A percentile compares a stretch with the other conserved stretches of the same genome.
Conservation (phyloP, 805 yeast genomes). For the Millerozyma acaciae region DNA sequence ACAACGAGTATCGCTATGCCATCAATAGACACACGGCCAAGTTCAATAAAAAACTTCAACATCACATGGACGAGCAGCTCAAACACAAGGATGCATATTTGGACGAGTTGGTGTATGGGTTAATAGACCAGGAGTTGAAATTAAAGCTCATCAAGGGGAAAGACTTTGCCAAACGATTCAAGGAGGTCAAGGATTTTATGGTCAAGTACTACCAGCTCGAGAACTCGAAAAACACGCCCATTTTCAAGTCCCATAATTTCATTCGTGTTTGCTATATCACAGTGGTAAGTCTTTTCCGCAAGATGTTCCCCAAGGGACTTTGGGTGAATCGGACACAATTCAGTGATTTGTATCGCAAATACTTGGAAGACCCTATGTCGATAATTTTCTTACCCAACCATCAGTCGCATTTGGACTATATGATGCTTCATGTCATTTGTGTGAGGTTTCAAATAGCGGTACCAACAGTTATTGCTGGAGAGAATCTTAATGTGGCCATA, state of each 20-base stretch:
- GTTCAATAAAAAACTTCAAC: constrained; percentile 24
- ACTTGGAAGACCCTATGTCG: constrained; percentile 39
- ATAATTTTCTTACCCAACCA: constrained; percentile 56
- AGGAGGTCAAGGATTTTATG: constrained; percentile 37
- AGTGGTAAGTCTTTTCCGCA: constrained; percentile 26
- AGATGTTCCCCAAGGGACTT: constrained; percentile 42
- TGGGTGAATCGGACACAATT: constrained; percentile 35
- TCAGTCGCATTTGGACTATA: constrained; percentile 60
- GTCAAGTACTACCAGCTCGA: constrained; percentile 31
- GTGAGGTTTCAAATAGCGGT: constrained; percentile 50
- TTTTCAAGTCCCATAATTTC: constrained; percentile 21
- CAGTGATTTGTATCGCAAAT: constrained; percentile 24
- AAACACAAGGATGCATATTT: constrained; percentile 29
- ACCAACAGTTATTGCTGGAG: constrained; percentile 64
- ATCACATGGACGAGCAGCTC: constrained; percentile 31
- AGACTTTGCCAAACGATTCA: constrained; percentile 29
- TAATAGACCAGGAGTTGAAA: constrained; percentile 35
- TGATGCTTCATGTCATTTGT: constrained; percentile 51
- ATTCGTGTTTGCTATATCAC: constrained; percentile 36
- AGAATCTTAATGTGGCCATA: constrained; percentile 56
- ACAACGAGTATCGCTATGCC: constrained; percentile 32
- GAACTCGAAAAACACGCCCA: constrained; percentile 36
- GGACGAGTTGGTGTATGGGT: constrained; percentile 31
- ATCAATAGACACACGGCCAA: constrained; percentile 27
- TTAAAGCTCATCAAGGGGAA: constrained; percentile 33